Percentiles rank a stretch among this genome's conserved stretches.
Evolutionary conservation across 192 early-diverging fungal genomes (phyloP).

Genomic region (Nowakowskiella sp.): DNA sequence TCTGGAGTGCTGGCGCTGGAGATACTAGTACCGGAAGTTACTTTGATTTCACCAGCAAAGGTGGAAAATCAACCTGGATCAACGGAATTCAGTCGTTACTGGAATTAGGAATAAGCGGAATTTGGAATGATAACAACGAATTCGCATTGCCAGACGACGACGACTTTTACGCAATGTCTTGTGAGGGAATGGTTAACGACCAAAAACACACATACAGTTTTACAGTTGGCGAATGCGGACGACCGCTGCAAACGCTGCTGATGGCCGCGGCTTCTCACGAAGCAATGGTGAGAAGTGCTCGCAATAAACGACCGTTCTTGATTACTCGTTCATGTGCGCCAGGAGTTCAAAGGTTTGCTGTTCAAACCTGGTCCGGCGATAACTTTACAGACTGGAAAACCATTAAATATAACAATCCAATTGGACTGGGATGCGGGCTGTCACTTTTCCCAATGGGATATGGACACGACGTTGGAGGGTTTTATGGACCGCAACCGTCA

Average conservation of each 20-base stretch:
- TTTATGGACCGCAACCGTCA: constrained; percentile 43
- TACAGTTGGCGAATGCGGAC: constrained; percentile 30
- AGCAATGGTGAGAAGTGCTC: constrained; percentile 31
- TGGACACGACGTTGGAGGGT: constrained; percentile 59
- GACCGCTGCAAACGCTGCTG: constrained; percentile 42
- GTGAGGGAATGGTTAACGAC: constrained; percentile 1
- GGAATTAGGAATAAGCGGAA: constrained; percentile 37
- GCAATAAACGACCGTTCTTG: constrained; percentile 36
- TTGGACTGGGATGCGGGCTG: constrained; percentile 45
- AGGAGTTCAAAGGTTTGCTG: constrained; percentile 37
- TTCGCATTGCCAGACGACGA: constrained; percentile 35
- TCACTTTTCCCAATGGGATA: constrained; percentile 38
- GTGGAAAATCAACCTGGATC: constrained; percentile 48
- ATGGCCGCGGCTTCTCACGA: constrained; percentile 53
- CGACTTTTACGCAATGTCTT: constrained; percentile 14
- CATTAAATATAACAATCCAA: constrained; percentile 51
- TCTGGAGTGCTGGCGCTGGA: constrained; percentile 47
- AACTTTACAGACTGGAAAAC: constrained; percentile 52
- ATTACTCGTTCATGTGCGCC: constrained; percentile 45
- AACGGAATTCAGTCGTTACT: constrained; percentile 36
- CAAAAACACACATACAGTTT: background rate
- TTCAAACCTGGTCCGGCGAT: constrained; percentile 54
- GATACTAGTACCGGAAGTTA: constrained; percentile 37
- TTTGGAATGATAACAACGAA: constrained; percentile 59
- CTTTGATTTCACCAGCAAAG: constrained; percentile 44